phyloP scores from a whole-genome alignment of 768 basidiomycete genomes.

The Russula olivacea region DNA sequence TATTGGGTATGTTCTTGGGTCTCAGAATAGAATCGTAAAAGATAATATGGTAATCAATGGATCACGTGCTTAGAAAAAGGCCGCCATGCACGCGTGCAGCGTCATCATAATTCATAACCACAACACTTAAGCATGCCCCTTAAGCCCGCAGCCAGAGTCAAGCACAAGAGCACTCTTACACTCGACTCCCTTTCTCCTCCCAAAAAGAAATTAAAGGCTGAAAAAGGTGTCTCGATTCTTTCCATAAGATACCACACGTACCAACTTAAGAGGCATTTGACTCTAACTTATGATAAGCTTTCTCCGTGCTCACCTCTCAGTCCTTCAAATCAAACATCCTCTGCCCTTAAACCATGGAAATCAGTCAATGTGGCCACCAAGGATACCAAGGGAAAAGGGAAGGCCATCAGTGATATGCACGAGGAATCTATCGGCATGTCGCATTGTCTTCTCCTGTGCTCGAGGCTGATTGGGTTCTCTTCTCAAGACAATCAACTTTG shows the following conservation, averaged over 20 bases:
- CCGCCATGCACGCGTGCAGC: too few relatives aligned
- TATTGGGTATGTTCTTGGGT: constrained; percentile 10
- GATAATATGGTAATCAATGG: not conserved
- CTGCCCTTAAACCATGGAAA: not conserved
- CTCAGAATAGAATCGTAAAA: not conserved
- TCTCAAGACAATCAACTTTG: constrained; percentile 28
- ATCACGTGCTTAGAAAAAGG: constrained; percentile 4
- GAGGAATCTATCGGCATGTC: constrained; percentile 2
- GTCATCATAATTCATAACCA: not conserved
- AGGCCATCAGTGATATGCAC: constrained; percentile 9
- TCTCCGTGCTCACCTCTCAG: constrained; percentile 4
- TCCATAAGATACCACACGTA: constrained; percentile 9
- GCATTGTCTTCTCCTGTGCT: not conserved
- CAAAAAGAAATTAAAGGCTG: constrained; percentile 18
- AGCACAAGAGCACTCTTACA: constrained; percentile 24
- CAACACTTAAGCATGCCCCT: constrained; percentile 6
- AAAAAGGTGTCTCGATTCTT: constrained; percentile 11
- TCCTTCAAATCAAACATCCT: not conserved
- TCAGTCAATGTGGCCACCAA: not conserved
- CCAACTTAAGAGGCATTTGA: not conserved
- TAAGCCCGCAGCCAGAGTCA: not conserved
- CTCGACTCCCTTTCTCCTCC: constrained; percentile 17
- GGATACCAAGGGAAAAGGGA: constrained; percentile 29
- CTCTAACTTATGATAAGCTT: constrained; percentile 17
- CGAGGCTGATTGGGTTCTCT: not conserved